Evolutionary conservation across 1,139 yeast species (phyloP), one percentile per base, ranked within the genome.

Genomic region (Fermentozyma sake): DNA sequence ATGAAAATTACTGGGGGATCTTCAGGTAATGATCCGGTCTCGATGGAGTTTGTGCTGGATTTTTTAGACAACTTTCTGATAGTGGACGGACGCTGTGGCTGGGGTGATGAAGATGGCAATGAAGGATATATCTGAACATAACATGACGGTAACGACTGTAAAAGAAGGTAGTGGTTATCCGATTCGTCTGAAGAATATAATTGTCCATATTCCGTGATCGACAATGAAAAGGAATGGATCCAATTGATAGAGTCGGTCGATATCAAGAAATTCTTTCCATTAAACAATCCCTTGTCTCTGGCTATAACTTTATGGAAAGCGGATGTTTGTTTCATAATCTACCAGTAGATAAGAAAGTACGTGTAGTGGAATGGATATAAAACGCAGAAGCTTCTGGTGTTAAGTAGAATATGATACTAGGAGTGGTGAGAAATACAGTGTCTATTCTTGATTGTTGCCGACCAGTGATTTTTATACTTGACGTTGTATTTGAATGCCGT

Each of bases 1-100:
- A 76, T 58, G 40, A 61, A 67, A 7, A 76, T 47, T 14, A 61
- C 66, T 1, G 76, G 76, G 5, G 68, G 64, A 16, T 53, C 57
- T 16, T 54, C 61, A 12, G 20, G 14, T 11, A 5, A 11, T 7
- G 17, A n/a, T 16, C 9, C 8, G 17, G 22, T 11, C 10, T 24
- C 25, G 6, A 12, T 16, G 10, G 27, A 23, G 11, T 22, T 14
- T 5, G 28, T 26, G 6, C 24, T 13, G n/a, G 36, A 12, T 14
- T 28, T 31, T 21, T 28, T 27, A 23, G 31, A 29, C 18, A 35
- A 33, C 16, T 25, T 25, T 12, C 36, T 18, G 13, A 35, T 23
- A 12, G 35, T 12, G 14, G 34, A 27, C 20, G 29, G 35, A 14
- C 37, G 36, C n/a, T 23, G 25, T 19, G 37, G 42, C 12, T 29